Conservation (phyloP, 2,329 filamentous ascomycete genomes). For the Fusarium praegraminearum region DNA sequence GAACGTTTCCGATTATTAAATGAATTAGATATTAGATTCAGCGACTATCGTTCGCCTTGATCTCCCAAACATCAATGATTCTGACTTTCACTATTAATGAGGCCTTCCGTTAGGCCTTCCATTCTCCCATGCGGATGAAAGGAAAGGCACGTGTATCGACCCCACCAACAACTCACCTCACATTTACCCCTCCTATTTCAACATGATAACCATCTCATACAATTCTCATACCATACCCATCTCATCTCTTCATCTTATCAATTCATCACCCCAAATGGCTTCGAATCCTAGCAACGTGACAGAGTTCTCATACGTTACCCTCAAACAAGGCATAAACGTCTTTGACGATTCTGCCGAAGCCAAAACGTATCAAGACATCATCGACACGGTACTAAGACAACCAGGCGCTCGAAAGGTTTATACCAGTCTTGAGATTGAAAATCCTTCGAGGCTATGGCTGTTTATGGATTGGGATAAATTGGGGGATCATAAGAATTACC, state of each 20-base stretch:
- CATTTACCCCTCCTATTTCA: conserved; percentile 28
- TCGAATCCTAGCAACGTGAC: conserved; percentile 37
- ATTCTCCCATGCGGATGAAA: conserved; percentile 38
- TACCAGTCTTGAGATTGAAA: conserved; percentile 43
- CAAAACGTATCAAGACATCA: conserved; percentile 29
- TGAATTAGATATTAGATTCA: fast-evolving
- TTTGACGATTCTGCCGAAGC: conserved; percentile 31
- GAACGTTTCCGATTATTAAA: background rate
- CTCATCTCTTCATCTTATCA: background rate
- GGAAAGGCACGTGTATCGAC: conserved; percentile 33
- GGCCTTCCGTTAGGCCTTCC: conserved; percentile 13
- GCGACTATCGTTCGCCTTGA: background rate
- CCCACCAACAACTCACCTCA: conserved; percentile 19
- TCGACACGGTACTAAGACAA: conserved; percentile 41
- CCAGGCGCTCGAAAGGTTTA: conserved; percentile 43
- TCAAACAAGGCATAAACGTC: conserved; percentile 34
- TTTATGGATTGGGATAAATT: conserved; percentile 47
- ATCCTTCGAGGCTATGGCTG: conserved; percentile 42
- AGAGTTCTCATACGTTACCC: conserved; percentile 39
- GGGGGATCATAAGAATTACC: conserved; percentile 37
- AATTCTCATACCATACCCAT: background rate
- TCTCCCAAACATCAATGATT: background rate
- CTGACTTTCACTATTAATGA: background rate
- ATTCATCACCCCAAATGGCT: conserved; percentile 21
- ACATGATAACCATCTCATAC: conserved; percentile 7